Base-by-base conservation (phyloP, 2,329 filamentous ascomycete species). In the Epichloe baconii region DNA sequence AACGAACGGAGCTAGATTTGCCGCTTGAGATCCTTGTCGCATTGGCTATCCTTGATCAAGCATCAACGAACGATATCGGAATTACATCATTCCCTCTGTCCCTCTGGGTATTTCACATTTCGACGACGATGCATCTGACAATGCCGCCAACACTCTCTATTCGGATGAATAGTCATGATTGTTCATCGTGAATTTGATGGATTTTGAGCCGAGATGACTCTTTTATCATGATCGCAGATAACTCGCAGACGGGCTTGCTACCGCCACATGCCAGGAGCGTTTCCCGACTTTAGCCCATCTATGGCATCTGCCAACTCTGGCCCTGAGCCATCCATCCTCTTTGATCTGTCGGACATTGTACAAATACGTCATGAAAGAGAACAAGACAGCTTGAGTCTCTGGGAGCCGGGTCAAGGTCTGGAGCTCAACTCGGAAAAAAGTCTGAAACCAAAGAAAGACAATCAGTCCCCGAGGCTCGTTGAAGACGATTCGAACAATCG, bases 291-390 rank as follows among this genome's bases (percentile, higher is more conserved):
- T 49, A 79, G 56, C 0, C 75, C 76, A 49, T 79, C 71, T n/a
- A 79, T 73, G 0, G 76, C 74, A 38, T 75, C 70, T 0, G 74
- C 75, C 15, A 79, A 61, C 35, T 68, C 60, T 1, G 62, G 63
- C 0, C 75, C 76, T 1, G 70, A 59, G 0, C 73, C 75, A 47
- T 79, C 73, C 75, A 47, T 79, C 76, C 0, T 60, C 65, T 55
- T 72, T 77, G 57, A 79, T 67, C 3, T 76, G 66, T 8, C 60
- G 53, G 0, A 79, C 53, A 0, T 71, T 69, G 47, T 77, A 78
- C 15, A 77, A 52, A 52, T 77, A 77, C 0, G 76, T 78, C 63
- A 79, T 78, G 66, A 79, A 77, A 10, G 74, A 75, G 59, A 79
- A 79, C 12, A 79, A 58, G 2, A 79, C 60, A 0, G 72, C 71